Evolutionary conservation across 805 yeast species (phyloP), one percentile per base, ranked within the genome.

Genomic region (Candida alai): DNA sequence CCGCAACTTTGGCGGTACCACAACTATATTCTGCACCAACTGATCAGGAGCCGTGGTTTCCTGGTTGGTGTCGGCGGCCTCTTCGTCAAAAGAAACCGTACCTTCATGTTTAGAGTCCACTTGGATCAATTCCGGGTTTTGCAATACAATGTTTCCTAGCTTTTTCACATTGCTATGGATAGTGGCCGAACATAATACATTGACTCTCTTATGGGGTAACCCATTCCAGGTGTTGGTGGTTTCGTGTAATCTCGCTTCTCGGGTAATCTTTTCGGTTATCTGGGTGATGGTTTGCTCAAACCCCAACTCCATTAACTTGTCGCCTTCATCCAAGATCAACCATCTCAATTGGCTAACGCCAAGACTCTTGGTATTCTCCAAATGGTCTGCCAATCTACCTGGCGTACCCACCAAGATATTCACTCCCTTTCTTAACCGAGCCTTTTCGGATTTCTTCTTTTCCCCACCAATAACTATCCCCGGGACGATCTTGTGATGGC

Each of bases 381-480:
- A 77, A 66, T 93, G 99, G 56, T 93, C 99, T 7, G 86, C 84
- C 28, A 93, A 65, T 48, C 99, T 75, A 41, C 99, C 99, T 2
- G 99, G 99, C 0, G 99, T 93, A 9, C 95, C 97, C 26, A 93
- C 94, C n/a, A 93, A 70, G 21, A 93, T 79, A 57, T 93, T 93
- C 21, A 89, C 95, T 44, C 99, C 99, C 57, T 90, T 90, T 53
- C 99, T 74, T 21, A 93, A 62, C 49, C 99, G 68, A 2, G 97
- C 97, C 70, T 93, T 93, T 58, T 93, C 99, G 2, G 95, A 76
- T 53, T 93, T 94, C 58, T 90, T 90, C 73, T 90, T 89, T 56
- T 93, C 99, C 41, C 99, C 99, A 52, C 99, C 99, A 61, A 88
- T 88, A 17, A 93, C 95, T 25, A 89, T 76, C 24, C 97, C 96